A percentile compares a stretch with the other conserved stretches of the same genome.
Evolutionary conservation across 2,329 filamentous ascomycete genomes (phyloP).

Genomic region (Dactylonectria macrodidyma): DNA sequence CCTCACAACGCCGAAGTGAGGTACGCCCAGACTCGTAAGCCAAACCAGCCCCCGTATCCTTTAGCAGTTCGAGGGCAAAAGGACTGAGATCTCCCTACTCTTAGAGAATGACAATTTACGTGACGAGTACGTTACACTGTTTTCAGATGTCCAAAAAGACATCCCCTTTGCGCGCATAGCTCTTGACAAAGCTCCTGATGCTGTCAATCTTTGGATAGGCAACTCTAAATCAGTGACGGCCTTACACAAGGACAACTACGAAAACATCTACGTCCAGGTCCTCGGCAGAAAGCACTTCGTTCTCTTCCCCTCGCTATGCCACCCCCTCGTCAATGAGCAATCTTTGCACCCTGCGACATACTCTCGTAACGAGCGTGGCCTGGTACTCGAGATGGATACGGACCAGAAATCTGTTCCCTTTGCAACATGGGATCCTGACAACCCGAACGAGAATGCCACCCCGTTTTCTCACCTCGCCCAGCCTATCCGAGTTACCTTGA

Average conservation of each 20-base stretch:
- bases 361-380: constrained; percentile 49
- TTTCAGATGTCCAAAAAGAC: constrained; percentile 72
- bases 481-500: constrained; percentile 77
- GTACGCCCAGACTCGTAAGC: constrained; percentile 82
- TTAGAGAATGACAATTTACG: constrained; percentile 86
- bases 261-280: constrained; percentile 87
- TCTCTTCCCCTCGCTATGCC: constrained; percentile 79
- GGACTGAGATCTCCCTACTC: neutral
- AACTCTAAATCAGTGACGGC: constrained; percentile 79
- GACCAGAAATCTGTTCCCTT: constrained; percentile 69
- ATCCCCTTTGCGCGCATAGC: constrained; percentile 83
- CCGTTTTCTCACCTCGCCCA: constrained; percentile 71
- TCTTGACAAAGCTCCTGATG: constrained; percentile 76
- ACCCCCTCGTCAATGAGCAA: constrained; percentile 78
- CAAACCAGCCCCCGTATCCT: neutral
- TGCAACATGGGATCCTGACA: constrained; percentile 82
- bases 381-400: constrained; percentile 55
- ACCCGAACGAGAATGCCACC: constrained; percentile 64
- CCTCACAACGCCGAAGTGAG: constrained; percentile 64
- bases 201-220: constrained; percentile 88
- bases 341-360: constrained; percentile 73
- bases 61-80: neutral
- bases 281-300: constrained; percentile 82
- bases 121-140: constrained; percentile 77
- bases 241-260: constrained; percentile 87